Percentiles rank a stretch among this genome's conserved stretches.
Conservation (phyloP, 2,329 filamentous ascomycete species). For the Sporothrix sp. region DNA sequence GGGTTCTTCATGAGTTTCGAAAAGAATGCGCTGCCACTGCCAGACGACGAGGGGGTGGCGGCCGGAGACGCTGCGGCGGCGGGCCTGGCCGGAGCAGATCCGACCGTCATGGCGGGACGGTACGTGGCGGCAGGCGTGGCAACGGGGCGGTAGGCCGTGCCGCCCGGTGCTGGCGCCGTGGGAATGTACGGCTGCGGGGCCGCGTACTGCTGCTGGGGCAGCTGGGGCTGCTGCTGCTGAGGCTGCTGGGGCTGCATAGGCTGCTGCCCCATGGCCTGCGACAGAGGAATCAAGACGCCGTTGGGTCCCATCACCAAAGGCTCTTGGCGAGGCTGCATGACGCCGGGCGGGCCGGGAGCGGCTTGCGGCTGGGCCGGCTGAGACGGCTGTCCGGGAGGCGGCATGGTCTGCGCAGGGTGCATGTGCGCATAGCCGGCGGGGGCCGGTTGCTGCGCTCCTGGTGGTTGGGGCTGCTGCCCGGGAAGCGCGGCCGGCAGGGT, state of each 20-base stretch:
- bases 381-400: neutral
- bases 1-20: constrained; percentile 17
- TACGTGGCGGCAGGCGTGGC: neutral
- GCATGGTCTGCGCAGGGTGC: constrained; percentile 10
- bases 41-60: no score
- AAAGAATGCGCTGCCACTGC: constrained; percentile 5
- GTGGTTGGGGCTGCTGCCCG: neutral
- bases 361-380: neutral
- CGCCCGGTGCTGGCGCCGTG: neutral
- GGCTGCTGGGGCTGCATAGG: neutral
- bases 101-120: neutral
- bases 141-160: neutral
- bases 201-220: neutral
- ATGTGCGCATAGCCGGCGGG: neutral
- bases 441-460: neutral
- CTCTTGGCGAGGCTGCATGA: neutral
- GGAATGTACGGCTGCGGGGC: neutral
- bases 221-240: neutral
- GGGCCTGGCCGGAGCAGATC: neutral
- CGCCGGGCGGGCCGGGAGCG: no score
- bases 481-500: constrained; percentile 1
- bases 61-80: neutral
- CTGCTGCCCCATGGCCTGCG: neutral
- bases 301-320: neutral
- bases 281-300: neutral